Percentiles rank a stretch among this genome's conserved stretches.
Conservation (phyloP, 768 basidiomycete genomes). For the Naganishia vaughanmartiniae region DNA sequence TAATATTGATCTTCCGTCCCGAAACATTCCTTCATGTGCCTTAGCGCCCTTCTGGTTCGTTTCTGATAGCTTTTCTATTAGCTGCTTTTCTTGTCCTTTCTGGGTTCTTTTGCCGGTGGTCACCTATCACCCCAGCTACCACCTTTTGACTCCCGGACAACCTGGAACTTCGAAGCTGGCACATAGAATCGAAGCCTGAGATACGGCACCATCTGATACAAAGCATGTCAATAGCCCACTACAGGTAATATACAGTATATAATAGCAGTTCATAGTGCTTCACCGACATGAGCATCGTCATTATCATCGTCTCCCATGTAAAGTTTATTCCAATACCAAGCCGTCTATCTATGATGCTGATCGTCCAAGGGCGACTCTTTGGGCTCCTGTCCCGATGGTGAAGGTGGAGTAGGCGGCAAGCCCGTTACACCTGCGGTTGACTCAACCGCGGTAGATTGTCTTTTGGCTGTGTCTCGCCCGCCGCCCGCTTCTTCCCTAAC, state of each 20-base stretch:
- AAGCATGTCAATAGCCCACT: not conserved
- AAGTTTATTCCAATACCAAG: not conserved
- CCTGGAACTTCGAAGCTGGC: no score
- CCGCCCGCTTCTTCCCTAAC: conserved; percentile 43
- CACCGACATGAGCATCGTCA: not conserved
- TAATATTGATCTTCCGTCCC: not conserved
- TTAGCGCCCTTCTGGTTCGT: no score
- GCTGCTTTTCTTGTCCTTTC: no score
- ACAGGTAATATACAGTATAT: conserved; percentile 1
- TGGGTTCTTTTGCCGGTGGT: no score
- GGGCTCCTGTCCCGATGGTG: not conserved
- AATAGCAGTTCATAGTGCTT: not conserved
- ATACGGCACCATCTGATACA: not conserved
- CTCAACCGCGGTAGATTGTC: conserved; percentile 1
- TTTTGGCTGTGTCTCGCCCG: conserved; percentile 43
- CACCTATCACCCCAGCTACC: no score
- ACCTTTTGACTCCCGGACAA: no score
- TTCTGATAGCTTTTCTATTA: no score
- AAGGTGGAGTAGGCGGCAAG: not conserved
- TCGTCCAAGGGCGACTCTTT: not conserved
- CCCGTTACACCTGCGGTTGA: not conserved
- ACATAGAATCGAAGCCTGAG: not conserved
- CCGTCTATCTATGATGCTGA: not conserved
- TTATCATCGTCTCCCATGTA: not conserved
- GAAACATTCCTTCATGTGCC: conserved; percentile 3